Percentiles rank a stretch among this genome's conserved stretches.
phyloP scores from a whole-genome alignment of 352 stramenopile species.

The Sclerospora graminicola region DNA sequence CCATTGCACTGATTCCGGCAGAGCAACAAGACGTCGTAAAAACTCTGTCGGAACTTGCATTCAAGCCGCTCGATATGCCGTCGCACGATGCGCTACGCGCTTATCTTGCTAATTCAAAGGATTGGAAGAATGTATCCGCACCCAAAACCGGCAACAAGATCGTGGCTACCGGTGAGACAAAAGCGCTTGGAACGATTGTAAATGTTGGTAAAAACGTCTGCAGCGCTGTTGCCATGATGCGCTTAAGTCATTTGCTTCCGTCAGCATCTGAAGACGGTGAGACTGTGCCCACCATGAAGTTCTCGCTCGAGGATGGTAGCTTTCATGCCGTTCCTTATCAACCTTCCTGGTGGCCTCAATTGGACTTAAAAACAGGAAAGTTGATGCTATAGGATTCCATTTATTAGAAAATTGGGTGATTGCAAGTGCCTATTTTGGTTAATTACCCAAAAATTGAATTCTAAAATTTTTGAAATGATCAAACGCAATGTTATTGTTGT shows the following conservation, averaged over 20 bases:
- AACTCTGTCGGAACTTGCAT: slow-evolving; percentile 37
- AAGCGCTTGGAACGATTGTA: slow-evolving; percentile 50
- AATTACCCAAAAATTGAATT: too few species aligned
- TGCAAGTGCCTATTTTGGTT: background rate
- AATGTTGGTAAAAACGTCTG: slow-evolving; percentile 35
- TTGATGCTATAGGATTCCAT: slow-evolving; percentile 37
- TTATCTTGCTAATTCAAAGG: slow-evolving; percentile 29
- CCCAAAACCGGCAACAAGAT: slow-evolving; percentile 38
- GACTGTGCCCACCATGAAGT: slow-evolving; percentile 34
- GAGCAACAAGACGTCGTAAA: slow-evolving; percentile 39
- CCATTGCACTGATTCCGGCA: slow-evolving; percentile 53
- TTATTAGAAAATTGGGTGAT: background rate
- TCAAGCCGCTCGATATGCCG: slow-evolving; percentile 42
- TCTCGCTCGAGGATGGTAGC: slow-evolving; percentile 49
- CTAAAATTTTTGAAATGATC: background rate
- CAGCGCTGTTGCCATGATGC: slow-evolving; percentile 66
- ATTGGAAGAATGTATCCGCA: slow-evolving; percentile 11
- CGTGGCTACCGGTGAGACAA: slow-evolving; percentile 38
- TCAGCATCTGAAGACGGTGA: slow-evolving; percentile 26
- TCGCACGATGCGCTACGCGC: slow-evolving; percentile 29
- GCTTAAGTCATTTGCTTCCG: slow-evolving; percentile 49
- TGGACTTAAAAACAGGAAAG: slow-evolving; percentile 71
- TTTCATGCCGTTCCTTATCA: slow-evolving; percentile 67
- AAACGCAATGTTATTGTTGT: slow-evolving; percentile 39
- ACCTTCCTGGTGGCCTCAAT: slow-evolving; percentile 58